Evolutionary conservation across 768 basidiomycete species (phyloP).

Genomic region (Mycena olivaceomarginata): DNA sequence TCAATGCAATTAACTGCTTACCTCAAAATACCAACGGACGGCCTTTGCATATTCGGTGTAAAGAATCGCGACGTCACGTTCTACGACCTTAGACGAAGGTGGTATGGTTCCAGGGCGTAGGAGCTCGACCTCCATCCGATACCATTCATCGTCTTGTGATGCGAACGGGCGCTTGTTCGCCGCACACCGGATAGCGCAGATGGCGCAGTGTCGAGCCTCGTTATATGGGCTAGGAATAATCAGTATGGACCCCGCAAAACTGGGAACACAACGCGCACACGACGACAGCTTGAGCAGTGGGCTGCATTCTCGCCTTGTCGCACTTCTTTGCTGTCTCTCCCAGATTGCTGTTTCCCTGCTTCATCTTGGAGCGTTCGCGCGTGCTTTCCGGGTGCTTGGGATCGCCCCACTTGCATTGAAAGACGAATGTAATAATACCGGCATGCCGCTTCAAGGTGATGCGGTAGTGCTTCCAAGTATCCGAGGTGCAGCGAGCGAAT

Average conservation of each 20-base stretch:
- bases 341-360: conserved; percentile 24
- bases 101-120: conserved; percentile 45
- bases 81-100: conserved; percentile 43
- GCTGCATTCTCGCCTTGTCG: neutral
- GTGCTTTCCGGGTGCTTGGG: conserved; percentile 12
- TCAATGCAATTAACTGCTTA: conserved; percentile 8
- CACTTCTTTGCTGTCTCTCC: conserved; percentile 29
- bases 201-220: conserved; percentile 38
- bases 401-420: conserved; percentile 15
- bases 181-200: conserved; percentile 44
- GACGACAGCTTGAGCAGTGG: neutral
- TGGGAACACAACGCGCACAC: conserved; percentile 11
- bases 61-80: conserved; percentile 28
- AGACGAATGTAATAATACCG: conserved; percentile 16
- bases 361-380: conserved; percentile 22
- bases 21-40: conserved; percentile 29
- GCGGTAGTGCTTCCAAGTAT: conserved; percentile 21
- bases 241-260: neutral
- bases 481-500: conserved; percentile 12
- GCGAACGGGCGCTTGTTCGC: conserved; percentile 43
- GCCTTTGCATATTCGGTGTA: conserved; percentile 27
- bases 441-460: conserved; percentile 25
- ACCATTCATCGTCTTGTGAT: conserved; percentile 41
- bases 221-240: conserved; percentile 34
- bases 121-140: conserved; percentile 43